These are phyloP conservation scores for Hippophae gyantsensis DNA, from an alignment of 306 rosid genomes.

Conservation along the genomic window DNA sequence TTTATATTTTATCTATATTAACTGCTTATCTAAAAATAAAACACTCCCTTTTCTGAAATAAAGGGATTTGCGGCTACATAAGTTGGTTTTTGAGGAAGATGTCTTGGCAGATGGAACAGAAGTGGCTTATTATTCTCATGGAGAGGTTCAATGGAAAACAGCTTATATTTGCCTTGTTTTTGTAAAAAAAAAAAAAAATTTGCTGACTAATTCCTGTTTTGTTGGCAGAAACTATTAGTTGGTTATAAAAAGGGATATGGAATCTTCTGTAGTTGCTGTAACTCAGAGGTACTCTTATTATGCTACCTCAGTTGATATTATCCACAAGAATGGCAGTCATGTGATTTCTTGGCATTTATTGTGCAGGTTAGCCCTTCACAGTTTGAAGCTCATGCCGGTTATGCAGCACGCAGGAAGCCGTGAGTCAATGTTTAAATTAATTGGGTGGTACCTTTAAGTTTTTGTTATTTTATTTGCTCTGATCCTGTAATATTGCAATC, in stretches of 20 bases:
- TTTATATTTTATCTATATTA: background rate
- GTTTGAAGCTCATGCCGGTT: conserved; percentile 98
- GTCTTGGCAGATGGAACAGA: conserved; percentile 77
- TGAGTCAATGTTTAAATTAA: conserved; percentile 32
- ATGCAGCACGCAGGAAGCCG: conserved; percentile 94
- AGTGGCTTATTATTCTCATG: conserved; percentile 64
- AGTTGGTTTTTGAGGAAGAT: conserved; percentile 77
- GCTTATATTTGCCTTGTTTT: background rate
- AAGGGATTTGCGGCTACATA: conserved; percentile 86
- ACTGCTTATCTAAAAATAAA: conserved; percentile 8
- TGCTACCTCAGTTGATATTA: conserved; percentile 6
- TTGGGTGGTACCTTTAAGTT: background rate
- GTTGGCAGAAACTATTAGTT: conserved; percentile 51
- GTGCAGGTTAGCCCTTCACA: conserved; percentile 80
- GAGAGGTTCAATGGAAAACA: conserved; percentile 45
- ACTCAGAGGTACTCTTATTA: conserved; percentile 48
- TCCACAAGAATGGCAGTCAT: background rate
- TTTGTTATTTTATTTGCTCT: background rate
- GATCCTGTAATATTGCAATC: too few species aligned
- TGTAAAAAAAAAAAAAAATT: conserved; percentile 6
- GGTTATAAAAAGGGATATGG: conserved; percentile 75
- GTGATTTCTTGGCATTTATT: conserved; percentile 2
- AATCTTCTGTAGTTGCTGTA: conserved; percentile 69
- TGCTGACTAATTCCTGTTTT: conserved; percentile 22
- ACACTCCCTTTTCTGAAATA: conserved; percentile 2